Conservation (phyloP, 768 basidiomycete genomes). For the Lyophyllum semitale region DNA sequence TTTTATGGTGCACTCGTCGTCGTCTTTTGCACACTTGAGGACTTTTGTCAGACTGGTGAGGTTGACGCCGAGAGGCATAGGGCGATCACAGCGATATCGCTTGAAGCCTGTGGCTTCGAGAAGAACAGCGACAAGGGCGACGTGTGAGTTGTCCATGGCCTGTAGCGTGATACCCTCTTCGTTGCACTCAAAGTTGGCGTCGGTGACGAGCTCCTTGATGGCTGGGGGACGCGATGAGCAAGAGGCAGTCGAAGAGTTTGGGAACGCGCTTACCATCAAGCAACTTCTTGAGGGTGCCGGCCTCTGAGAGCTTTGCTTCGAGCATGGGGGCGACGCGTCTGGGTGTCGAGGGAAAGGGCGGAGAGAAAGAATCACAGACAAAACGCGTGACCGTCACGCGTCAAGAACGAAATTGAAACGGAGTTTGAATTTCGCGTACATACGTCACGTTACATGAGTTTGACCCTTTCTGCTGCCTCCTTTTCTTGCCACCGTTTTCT, state of each 20-base stretch:
- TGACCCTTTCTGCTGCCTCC: background rate
- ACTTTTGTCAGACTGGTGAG: conserved; percentile 90
- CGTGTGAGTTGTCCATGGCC: conserved; percentile 99
- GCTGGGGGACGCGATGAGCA: conserved; percentile 48
- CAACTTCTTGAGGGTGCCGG: conserved; percentile 87
- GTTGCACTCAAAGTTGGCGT: conserved; percentile 96
- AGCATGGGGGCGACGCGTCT: conserved; percentile 56
- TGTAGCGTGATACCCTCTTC: conserved; percentile 95
- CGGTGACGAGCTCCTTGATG: conserved; percentile 95
- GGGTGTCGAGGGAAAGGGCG: conserved; percentile 11
- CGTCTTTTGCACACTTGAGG: conserved; percentile 95
- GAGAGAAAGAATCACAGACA: conserved; percentile 7
- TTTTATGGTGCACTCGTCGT: conserved; percentile 89
- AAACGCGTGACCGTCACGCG: conserved; percentile 27
- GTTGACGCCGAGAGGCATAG: conserved; percentile 90
- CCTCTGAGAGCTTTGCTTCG: conserved; percentile 90
- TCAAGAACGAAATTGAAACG: conserved; percentile 32
- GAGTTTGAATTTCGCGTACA: conserved; percentile 27
- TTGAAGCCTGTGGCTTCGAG: conserved; percentile 81
- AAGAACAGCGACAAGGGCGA: conserved; percentile 91
- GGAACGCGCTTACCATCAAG: conserved; percentile 71
- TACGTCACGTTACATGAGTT: conserved; percentile 15
- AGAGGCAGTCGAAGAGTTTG: background rate
- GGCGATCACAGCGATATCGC: conserved; percentile 90
- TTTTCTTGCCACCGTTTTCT: conserved; percentile 3